Evolutionary conservation across 805 yeast genomes (phyloP), one percentile per base, ranked within the genome.

Genomic region (Candida coquimbonensis): DNA sequence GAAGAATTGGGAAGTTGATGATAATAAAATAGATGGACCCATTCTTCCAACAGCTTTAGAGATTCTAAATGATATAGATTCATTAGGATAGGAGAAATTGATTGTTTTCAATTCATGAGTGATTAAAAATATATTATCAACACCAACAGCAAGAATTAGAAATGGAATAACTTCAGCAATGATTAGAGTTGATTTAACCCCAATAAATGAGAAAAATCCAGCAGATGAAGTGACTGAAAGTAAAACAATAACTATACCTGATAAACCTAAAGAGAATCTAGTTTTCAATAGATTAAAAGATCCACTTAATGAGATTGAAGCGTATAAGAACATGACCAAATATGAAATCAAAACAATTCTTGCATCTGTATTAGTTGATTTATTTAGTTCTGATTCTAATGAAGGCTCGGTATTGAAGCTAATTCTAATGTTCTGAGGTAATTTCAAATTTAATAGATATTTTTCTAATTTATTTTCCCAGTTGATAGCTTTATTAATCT

Each of bases 121-220:
- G 19, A 91, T 78, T 52, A 91, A 68, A 59, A 90, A 93, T 25
- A 91, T 86, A 61, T 91, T 91, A 65, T 91, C 99, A 26, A 91
- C 88, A n/a, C 99, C 99, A 46, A 91, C 82, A 0, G 99, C 99
- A 47, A 91, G 70, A 13, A 91, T 85, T 56, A 91, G 69, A 59
- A 91, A 91, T 9, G 98, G 98, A 32, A 91, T 91, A 7, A 91
- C 99, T 62, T 93, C 98, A 3, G 98, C 97, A 47, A 91, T 88
- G 52, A 91, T 90, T 38, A 91, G 69, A 0, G 98, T 91, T 0
- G 95, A 86, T 57, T 86, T 87, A 41, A 90, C 65, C 0, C 93
- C 95, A n/a, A 85, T 48, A 7, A 76, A 56, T 12, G 93, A 77
- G 64, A 87, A 85, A 5, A 88, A 54, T 0, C 98, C 98, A 0